Base-by-base conservation (phyloP, 805 yeast species). In the Wickerhamomyces queroliae region DNA sequence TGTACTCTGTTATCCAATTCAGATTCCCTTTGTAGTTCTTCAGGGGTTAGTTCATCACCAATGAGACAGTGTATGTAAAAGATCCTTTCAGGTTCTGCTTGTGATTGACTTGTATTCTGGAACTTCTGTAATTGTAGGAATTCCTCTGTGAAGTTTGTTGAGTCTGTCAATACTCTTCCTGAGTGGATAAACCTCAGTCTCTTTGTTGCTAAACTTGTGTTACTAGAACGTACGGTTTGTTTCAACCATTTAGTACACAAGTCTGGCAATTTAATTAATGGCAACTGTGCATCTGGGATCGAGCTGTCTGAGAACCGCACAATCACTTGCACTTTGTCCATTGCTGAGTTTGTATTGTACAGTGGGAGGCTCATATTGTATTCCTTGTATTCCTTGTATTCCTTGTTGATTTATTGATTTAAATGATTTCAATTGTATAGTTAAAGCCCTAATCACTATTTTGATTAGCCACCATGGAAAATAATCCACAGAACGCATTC, bases 31-130 rank as follows among this genome's bases (percentile, higher is more conserved):
- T 63, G 67, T 22, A 86, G 59, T 52, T 83, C 86, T 13, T 68
- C 74, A 0, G 61, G 54, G 0, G 76, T 64, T 30, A 84, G 53
- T 12, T 67, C 71, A 25, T 77, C 88, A 7, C 96, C 95, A 12
- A 86, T 70, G 5, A 86, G 73, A 62, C 95, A 87, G 56, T 86
- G 95, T 4, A 88, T 68, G 52, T 80, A 85, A n/a, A 83, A 63
- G 34, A 62, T 62, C 9, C 63, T 46, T 40, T 42, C 49, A 12
- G 38, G 42, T 7, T 22, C 36, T 2, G 27, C 20, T 16, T 36
- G 39, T 17, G 42, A 38, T 8, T 13, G 11, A 22, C 25, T 21
- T 4, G 25, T 12, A 12, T 39, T 40, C 24, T 40, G 42, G 33
- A 52, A 54, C 26, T 49, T 44, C 17, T 44, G 30, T 26, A 53